Evolutionary conservation across 495 filamentous ascomycete species (phyloP).

Genomic region (Aspergillus avenaceus): DNA sequence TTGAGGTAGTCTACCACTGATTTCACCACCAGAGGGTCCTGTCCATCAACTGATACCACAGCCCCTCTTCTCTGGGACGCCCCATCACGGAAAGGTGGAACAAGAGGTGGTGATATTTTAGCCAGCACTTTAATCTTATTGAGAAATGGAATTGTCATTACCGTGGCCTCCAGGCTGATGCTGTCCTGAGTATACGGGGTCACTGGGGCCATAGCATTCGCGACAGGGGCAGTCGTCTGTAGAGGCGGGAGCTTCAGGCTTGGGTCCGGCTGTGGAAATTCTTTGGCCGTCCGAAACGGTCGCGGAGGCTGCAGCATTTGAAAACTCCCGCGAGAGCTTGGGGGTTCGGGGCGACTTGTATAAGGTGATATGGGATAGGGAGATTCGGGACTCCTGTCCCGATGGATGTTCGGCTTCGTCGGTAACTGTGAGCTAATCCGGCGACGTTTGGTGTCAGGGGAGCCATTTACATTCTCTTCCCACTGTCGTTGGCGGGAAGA

Average conservation of each 20-base stretch:
- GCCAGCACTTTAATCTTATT: conserved; percentile 67
- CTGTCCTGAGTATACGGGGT: conserved; percentile 28
- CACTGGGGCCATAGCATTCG: conserved; percentile 21
- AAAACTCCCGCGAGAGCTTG: conserved; percentile 25
- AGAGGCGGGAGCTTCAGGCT: conserved; percentile 58
- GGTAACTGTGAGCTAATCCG: conserved; percentile 37
- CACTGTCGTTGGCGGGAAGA: conserved; percentile 22
- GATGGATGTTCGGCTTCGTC: conserved; percentile 24
- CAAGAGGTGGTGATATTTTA: conserved; percentile 65
- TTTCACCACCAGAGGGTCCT: conserved; percentile 50
- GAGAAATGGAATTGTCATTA: conserved; percentile 66
- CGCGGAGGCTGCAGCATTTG: conserved; percentile 38
- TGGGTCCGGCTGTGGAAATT: conserved; percentile 29
- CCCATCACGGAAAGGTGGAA: conserved; percentile 33
- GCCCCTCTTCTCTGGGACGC: conserved; percentile 58
- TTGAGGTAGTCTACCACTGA: conserved; percentile 59
- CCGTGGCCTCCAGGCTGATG: conserved; percentile 59
- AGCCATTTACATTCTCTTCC: conserved; percentile 24
- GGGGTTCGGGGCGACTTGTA: conserved; percentile 26
- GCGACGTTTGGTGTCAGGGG: conserved; percentile 56
- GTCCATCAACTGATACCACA: conserved; percentile 79
- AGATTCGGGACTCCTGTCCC: conserved; percentile 32
- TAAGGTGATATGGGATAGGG: conserved; percentile 31
- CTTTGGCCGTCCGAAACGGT: conserved; percentile 20
- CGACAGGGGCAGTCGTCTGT: conserved; percentile 35